These are phyloP conservation scores for Rutstroemia sp. DNA, from an alignment of 2,329 filamentous ascomycete species.

Conservation along the genomic window DNA sequence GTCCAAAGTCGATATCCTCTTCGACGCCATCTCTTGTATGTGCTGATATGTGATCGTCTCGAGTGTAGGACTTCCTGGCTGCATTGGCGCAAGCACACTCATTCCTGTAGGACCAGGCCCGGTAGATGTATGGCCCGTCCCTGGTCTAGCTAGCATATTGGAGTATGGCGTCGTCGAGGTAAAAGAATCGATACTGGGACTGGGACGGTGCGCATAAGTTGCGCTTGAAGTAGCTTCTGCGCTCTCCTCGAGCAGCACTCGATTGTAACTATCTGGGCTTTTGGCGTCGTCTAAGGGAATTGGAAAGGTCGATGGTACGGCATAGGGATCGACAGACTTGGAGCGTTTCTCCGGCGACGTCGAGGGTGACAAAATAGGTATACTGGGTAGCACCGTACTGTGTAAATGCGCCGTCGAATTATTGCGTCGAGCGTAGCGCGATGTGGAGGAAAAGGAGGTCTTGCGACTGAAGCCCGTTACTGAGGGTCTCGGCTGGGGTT, in stretches of 20 bases:
- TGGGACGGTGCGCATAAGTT: background rate
- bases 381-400: slow-evolving; percentile 2
- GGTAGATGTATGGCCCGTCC: slow-evolving; percentile 21
- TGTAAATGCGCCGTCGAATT: slow-evolving; percentile 30
- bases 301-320: slow-evolving; percentile 6
- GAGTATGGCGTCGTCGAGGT: slow-evolving; percentile 23
- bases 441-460: slow-evolving; percentile 40
- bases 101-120: slow-evolving; percentile 14
- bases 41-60: slow-evolving; percentile 42
- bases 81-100: slow-evolving; percentile 12
- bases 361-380: background rate
- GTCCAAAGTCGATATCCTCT: slow-evolving; percentile 88
- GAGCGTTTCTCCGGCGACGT: slow-evolving; percentile 18
- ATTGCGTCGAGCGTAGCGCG: slow-evolving; percentile 34
- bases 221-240: slow-evolving; percentile 12
- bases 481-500: slow-evolving; percentile 27
- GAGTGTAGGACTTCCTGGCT: slow-evolving; percentile 27
- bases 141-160: slow-evolving; percentile 28
- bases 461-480: slow-evolving; percentile 46
- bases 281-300: background rate
- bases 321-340: slow-evolving; percentile 14
- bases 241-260: slow-evolving; percentile 10
- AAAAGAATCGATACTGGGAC: slow-evolving; percentile 14
- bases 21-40: slow-evolving; percentile 79
- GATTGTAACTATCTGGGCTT: slow-evolving; percentile 17